Evolutionary conservation across 148 eudicot species (phyloP), one percentile per base, ranked within the genome.

Genomic region (Drosera capensis): DNA sequence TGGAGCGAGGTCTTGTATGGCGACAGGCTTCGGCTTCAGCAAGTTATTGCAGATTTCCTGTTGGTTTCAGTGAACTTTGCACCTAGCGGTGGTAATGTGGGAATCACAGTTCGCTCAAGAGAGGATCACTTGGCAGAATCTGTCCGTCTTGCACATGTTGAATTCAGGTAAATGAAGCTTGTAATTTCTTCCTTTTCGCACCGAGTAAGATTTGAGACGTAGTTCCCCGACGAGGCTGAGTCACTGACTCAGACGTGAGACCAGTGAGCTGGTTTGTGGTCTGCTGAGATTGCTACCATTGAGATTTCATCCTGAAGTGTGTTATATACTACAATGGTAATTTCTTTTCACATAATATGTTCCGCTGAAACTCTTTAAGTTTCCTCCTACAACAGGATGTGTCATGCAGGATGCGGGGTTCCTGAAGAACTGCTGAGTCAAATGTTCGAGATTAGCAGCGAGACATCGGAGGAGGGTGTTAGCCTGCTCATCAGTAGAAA

Each of bases 1-100:
- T 25, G 65, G 60, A 56, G 51, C 17, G 83, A 88, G 49, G 67
- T 72, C 6, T 49, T 88, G 13, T 88, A 80, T 53, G 97, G 94
- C 26, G 97, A 88, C 49, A 62, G 79, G 63, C 38, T 80, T 22
- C 71, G 97, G 70, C 86, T 88, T 46, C 94, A 88, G 51, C 97
- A 88, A 65, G 56, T 88, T 47, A 55, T 88, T 8, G 97, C 97
- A 23, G 81, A 85, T 53, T 83, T 88, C 57, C 51, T 88, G 59
- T 52, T 70, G 41, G 58, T 75, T 38, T 71, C 90, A 1, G 97
- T 88, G 43, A 71, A 60, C 39, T 83, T 34, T 65, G 75, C 81
- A 3, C 83, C 79, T 18, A 56, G 54, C 23, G 92, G 92, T 40
- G 97, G 94, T 44, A 79, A 72, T 19, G 58, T 88, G 38, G 60